phyloP scores from a whole-genome alignment of 2,329 filamentous ascomycete genomes.

The Pleurostoma richardsiae region DNA sequence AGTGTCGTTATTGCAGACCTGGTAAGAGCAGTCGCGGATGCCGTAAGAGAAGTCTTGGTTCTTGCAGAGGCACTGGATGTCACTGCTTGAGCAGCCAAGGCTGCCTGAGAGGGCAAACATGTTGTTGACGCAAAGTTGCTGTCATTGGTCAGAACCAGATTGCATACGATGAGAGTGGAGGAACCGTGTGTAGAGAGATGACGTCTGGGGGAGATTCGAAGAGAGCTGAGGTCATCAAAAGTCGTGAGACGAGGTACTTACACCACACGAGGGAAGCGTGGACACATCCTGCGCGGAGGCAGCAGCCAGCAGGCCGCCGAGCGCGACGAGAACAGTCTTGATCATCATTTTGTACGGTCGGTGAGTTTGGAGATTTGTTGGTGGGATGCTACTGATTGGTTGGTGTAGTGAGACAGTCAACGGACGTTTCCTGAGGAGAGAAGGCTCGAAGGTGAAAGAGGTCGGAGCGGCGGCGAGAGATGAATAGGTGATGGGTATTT shows the following conservation, averaged over 20 bases:
- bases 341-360: constrained; percentile 42
- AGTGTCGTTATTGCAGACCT: constrained; percentile 29
- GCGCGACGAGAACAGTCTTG: constrained; percentile 29
- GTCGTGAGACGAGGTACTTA: constrained; percentile 29
- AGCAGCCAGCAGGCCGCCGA: constrained; percentile 34
- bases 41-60: constrained; percentile 42
- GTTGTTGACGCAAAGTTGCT: constrained; percentile 45
- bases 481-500: too few species aligned
- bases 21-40: constrained; percentile 43
- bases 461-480: too few species aligned
- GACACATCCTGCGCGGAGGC: constrained; percentile 33
- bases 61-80: constrained; percentile 40
- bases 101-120: constrained; percentile 41
- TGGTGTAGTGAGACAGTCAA: too few species aligned
- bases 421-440: too few species aligned
- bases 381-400: constrained; percentile 2
- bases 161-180: neutral
- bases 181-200: too few species aligned
- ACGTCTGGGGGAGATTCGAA: neutral
- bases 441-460: too few species aligned
- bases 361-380: constrained; percentile 12
- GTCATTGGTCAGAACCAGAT: neutral
- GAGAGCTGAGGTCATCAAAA: neutral
- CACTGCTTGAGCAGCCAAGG: constrained; percentile 38
- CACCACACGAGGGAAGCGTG: constrained; percentile 45